phyloP scores from a whole-genome alignment of 768 basidiomycete genomes.

The Psilocybe cyanescens region DNA sequence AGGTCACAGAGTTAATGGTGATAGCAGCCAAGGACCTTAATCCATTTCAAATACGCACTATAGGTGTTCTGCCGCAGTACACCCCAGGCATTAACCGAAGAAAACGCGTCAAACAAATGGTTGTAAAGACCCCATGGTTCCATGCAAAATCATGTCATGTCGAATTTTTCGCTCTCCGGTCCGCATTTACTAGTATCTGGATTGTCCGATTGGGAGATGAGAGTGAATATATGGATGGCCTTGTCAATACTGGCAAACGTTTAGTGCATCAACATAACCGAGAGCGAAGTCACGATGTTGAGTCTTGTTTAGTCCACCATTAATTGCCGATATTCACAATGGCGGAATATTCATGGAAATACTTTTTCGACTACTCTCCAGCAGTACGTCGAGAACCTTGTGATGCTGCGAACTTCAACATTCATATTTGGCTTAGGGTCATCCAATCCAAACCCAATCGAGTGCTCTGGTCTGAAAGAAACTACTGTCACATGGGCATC shows the following conservation, averaged over 20 bases:
- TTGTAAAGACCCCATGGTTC: neutral
- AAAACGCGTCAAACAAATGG: neutral
- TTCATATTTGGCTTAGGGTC: neutral
- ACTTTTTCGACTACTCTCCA: neutral
- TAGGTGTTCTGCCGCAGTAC: neutral
- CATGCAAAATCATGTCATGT: neutral
- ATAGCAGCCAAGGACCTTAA: neutral
- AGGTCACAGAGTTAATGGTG: slow-evolving; percentile 2
- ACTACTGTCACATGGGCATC: neutral
- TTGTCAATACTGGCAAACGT: no score
- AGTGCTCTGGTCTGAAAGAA: neutral
- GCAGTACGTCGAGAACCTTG: neutral
- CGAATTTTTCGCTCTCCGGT: neutral
- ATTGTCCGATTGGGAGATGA: neutral
- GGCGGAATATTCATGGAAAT: neutral
- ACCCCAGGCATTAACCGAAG: neutral
- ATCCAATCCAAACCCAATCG: neutral
- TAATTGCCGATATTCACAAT: neutral
- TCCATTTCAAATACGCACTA: neutral
- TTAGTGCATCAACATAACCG: neutral
- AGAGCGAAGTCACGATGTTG: neutral
- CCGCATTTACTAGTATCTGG: neutral
- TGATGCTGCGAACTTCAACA: neutral
- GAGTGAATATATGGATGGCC: neutral
- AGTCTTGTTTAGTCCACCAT: neutral